Base-by-base conservation (phyloP, 768 basidiomycete species). In the Hirschioporus abietinus region DNA sequence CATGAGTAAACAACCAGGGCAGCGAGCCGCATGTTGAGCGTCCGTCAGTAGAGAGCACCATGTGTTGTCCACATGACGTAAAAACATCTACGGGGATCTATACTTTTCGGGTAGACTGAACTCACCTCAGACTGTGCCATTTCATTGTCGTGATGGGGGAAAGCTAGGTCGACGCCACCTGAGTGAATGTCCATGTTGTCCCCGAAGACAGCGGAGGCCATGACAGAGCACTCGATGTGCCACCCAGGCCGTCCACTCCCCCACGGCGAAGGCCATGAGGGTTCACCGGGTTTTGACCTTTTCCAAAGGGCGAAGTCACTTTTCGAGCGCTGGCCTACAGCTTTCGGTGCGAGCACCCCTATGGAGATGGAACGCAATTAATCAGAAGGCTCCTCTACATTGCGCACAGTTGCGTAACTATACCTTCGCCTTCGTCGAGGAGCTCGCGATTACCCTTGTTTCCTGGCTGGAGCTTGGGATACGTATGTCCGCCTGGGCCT, bases 71-170 rank as follows among this genome's bases (percentile, higher is more conserved):
- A 26, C 35, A 60, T 36, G 57, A 67, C 69, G 61, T 70, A 63
- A 66, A 66, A 67, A 64, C 24, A 30, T 24, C 58, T 64, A 65
- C 64, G 60, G 42, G 42, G 42, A 52, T 52, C 42, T 6, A 35
- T 24, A 66, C 20, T 27, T 36, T 23, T 7, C 35, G 10, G 30
- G 30, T 20, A 52, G 34, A 12, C 35, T 42, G 30, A 63, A 68
- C 77, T 71, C 70, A 89, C 96, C 88, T 99, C 97, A 63, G 93
- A 89, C 77, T 99, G 97, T 0, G 97, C 97, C 72, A 99, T 85
- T 79, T 99, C 97, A 75, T 99, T 99, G 76, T 99, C 96, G 74
- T 99, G 97, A 79, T 99, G 97, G 6, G 97, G 97, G 79, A 99
- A 99, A n/a, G 94, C 92, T 63, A 99, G 82, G 78, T 99, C 97